Base-by-base conservation (phyloP, 345 rosid genomes). In the Citrus sp. region DNA sequence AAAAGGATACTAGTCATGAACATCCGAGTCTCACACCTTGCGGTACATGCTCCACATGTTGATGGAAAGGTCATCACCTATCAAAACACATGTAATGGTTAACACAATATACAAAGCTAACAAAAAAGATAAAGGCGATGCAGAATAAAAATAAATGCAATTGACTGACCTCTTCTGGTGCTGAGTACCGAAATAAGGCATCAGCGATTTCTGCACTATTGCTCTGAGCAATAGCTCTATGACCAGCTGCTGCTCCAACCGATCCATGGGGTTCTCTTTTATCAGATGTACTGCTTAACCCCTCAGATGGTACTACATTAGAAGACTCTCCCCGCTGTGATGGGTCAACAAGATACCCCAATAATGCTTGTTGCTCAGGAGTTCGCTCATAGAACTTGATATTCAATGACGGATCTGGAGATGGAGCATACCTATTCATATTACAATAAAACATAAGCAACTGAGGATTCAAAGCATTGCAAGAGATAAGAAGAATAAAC, bases 161-260 rank as follows among this genome's bases (percentile, higher is more conserved):
- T 70, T 62, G 28, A 54, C 77, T 67, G 79, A 90, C 99, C 88
- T 93, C 99, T 86, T 95, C 98, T 19, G 99, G 99, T 24, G 98
- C 92, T 78, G 89, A 49, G 85, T 95, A 95, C 42, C 90, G 88
- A 75, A 87, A 93, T 77, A 93, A 84, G 82, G 92, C 88, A 27
- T 93, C 98, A 1, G 97, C 87, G 63, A 95, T 90, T 72, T 90
- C 97, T 59, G 91, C 88, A 86, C 86, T 91, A 75, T 88, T 92
- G 83, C 94, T 92, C 80, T 92, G 99, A 65, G 97, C 98, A 85
- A 95, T 93, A 21, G 95, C 94, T 46, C 91, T 89, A 63, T 92
- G 99, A 73, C 97, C 93, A 67, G 91, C 93, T 62, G 80, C 86
- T 72, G 98, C 96, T 83, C 99, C 99, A 55, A 93, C 83, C 38